Evolutionary conservation across 1,284 basidiomycete genomes (phyloP), one percentile per base, ranked within the genome.

Genomic region (Mrakiaceae sp.): DNA sequence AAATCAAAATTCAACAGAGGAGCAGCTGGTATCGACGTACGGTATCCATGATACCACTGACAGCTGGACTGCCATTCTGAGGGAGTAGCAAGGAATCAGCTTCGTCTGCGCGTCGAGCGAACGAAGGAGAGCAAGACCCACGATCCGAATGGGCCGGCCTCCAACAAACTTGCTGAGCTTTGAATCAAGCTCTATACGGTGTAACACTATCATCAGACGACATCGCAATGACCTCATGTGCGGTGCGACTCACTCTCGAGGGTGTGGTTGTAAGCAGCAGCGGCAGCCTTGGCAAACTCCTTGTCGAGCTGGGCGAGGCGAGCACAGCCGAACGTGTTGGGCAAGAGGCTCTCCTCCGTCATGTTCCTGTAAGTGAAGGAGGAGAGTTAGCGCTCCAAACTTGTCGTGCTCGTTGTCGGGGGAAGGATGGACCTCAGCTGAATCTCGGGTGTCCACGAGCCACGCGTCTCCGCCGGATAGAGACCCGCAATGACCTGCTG

Each of bases 31-130:
- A 27, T 27, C 27, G 27, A 27, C 27, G 27, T 27, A 27, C 27
- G 27, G 88, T 90, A 72, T 90, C 88, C 68, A 90, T 76, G n/a
- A 91, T 80, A 5, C 88, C 88, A 14, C 84, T 87, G 5, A 86
- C 84, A 66, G 87, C 78, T 3, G 88, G 88, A 69, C 82, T 84
- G 0, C 87, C 87, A 68, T 90, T 87, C 73, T 74, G 44, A n/a
- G 55, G 50, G 1, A 42, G 43, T 8, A 11, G 1, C 42, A 47
- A 43, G 40, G 43, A 9, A 52, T 27, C 1, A 12, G 53, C 40
- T 14, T 58, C 27, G 60, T 47, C 27, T 16, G 40, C 27, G 27
- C 27, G 7, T 16, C 14, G 12, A 9, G 49, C 54, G 44, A 49
- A 53, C 42, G 12, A 51, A 51, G 43, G 27, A 40, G 14, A 51